phyloP scores from a whole-genome alignment of 164 flowering plant species.

The Vitis rupestris region DNA sequence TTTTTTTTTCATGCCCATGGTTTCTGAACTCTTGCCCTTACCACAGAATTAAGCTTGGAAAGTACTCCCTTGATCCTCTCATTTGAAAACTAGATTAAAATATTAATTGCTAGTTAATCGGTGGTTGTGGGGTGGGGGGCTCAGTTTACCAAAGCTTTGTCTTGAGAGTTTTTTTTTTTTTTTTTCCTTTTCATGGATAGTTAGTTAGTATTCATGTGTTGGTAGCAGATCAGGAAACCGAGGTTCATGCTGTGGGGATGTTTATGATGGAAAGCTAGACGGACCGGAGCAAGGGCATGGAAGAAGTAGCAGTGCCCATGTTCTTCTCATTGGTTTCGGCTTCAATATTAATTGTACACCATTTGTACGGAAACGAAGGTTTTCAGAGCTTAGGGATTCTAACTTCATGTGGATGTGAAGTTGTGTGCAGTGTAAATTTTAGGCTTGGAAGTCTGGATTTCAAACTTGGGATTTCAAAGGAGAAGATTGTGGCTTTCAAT shows the following conservation, averaged over 20 bases:
- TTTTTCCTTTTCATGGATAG: neutral
- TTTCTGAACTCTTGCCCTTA: too few relatives aligned
- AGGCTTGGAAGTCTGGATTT: neutral
- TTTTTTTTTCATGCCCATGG: too few relatives aligned
- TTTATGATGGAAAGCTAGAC: neutral
- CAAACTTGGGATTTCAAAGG: neutral
- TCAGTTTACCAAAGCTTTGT: neutral
- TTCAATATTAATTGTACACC: neutral
- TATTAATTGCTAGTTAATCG: too few relatives aligned
- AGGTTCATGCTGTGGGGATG: neutral
- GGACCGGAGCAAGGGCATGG: neutral
- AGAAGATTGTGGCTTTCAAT: neutral
- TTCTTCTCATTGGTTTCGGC: neutral
- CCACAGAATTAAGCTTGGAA: too few relatives aligned
- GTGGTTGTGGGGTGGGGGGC: too few relatives aligned
- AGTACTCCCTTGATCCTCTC: too few relatives aligned
- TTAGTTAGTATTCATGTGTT: neutral
- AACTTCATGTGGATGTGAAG: neutral
- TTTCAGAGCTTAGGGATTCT: neutral
- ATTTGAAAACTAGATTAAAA: too few relatives aligned
- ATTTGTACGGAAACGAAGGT: neutral
- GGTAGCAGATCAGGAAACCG: too few relatives aligned
- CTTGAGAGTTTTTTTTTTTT: neutral
- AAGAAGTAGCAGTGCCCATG: slow-evolving; percentile 2
- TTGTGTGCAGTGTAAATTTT: neutral